These are phyloP conservation scores for Sicyos baderoa DNA, from an alignment of 306 rosid species.

Conservation along the genomic window DNA sequence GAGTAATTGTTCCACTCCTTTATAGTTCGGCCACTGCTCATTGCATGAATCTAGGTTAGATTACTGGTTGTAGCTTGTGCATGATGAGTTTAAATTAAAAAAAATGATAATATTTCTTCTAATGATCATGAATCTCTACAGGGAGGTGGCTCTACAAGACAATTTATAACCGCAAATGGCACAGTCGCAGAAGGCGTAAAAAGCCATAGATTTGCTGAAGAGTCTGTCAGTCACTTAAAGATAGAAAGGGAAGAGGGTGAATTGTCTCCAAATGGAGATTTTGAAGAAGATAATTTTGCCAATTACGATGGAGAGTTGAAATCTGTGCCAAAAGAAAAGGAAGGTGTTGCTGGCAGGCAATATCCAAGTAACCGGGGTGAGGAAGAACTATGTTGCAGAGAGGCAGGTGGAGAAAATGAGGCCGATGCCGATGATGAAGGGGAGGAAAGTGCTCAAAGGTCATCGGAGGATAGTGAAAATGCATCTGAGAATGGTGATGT, in stretches of 20 bases:
- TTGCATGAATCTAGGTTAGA: constrained; percentile 4
- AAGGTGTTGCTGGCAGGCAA: constrained; percentile 40
- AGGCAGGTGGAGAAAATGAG: constrained; percentile 74
- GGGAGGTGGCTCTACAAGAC: constrained; percentile 76
- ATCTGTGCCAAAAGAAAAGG: constrained; percentile 44
- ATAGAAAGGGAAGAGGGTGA: constrained; percentile 97
- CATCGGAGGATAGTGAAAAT: constrained; percentile 96
- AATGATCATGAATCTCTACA: constrained; percentile 24
- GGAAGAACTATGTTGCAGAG: constrained; percentile 52
- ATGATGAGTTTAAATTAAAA: not conserved
- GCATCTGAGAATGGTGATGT: constrained; percentile 86
- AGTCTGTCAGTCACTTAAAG: constrained; percentile 53
- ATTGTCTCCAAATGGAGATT: constrained; percentile 92
- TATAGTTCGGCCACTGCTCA: not conserved
- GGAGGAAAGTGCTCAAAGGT: constrained; percentile 86
- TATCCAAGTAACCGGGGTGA: constrained; percentile 48
- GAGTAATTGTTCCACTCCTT: not conserved
- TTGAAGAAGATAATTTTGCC: constrained; percentile 86
- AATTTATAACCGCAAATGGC: constrained; percentile 50
- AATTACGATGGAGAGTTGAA: constrained; percentile 50
- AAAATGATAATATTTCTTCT: constrained; percentile 15
- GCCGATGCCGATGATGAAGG: constrained; percentile 91
- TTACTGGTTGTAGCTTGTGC: constrained; percentile 7
- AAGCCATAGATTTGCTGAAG: constrained; percentile 51
- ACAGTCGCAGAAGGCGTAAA: constrained; percentile 37